These are phyloP conservation scores for Talaromyces sp. DNA, from an alignment of 2,329 filamentous ascomycete genomes.

Conservation along the genomic window DNA sequence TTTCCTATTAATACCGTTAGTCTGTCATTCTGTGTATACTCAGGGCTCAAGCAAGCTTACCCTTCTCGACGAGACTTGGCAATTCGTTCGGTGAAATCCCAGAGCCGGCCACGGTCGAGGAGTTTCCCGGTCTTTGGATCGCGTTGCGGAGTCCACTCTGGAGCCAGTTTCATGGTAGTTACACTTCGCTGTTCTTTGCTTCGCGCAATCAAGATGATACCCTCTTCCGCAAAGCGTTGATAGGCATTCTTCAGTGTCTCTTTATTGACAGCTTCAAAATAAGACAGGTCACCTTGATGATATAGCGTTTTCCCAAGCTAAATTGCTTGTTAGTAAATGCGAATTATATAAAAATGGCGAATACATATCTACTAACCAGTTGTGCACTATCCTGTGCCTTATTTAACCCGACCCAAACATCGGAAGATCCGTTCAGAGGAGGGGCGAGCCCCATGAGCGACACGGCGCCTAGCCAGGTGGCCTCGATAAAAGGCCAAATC, in stretches of 20 bases:
- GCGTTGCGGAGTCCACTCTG: slow-evolving; percentile 68
- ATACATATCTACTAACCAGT: slow-evolving; percentile 48
- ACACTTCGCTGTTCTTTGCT: slow-evolving; percentile 48
- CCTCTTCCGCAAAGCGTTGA: slow-evolving; percentile 80
- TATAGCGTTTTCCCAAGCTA: slow-evolving; percentile 93
- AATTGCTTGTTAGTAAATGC: slow-evolving; percentile 18
- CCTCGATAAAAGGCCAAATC: slow-evolving; percentile 97
- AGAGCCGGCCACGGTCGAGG: slow-evolving; percentile 67
- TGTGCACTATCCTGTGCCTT: slow-evolving; percentile 79
- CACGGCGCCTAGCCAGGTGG: slow-evolving; percentile 84
- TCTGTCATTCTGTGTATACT: not conserved
- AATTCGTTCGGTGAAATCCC: slow-evolving; percentile 89
- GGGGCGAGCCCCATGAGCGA: slow-evolving; percentile 82
- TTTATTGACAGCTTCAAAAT: slow-evolving; percentile 98
- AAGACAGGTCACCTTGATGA: slow-evolving; percentile 92
- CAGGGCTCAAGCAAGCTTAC: slow-evolving; percentile 22
- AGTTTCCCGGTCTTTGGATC: slow-evolving; percentile 58
- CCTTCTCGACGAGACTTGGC: slow-evolving; percentile 78
- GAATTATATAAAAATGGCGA: not conserved
- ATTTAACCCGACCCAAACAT: slow-evolving; percentile 71
- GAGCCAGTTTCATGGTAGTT: slow-evolving; percentile 57
- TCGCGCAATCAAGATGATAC: slow-evolving; percentile 72
- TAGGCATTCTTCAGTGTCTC: slow-evolving; percentile 95
- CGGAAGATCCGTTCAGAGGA: slow-evolving; percentile 53
- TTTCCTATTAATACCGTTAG: slow-evolving; percentile 49